Percentiles rank a stretch among this genome's conserved stretches.
These are phyloP conservation scores for Penicillium paradoxum DNA, from an alignment of 495 filamentous ascomycete species.

Conservation along the genomic window DNA sequence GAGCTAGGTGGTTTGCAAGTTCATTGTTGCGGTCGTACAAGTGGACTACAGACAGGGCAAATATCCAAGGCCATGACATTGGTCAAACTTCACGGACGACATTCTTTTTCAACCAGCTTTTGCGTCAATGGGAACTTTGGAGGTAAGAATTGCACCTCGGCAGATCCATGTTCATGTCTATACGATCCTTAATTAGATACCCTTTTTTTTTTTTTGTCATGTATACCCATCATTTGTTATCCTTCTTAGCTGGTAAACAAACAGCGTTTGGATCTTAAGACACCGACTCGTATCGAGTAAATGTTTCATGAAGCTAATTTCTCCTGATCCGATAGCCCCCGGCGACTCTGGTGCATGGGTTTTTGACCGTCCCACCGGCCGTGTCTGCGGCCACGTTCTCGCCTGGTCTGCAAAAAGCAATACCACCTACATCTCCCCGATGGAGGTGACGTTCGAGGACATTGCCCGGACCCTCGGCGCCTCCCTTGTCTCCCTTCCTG, in stretches of 20 bases:
- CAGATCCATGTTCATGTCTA: constrained; percentile 25
- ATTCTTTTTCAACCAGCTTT: constrained; percentile 76
- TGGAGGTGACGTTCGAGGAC: constrained; percentile 84
- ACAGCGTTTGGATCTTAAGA: constrained; percentile 5
- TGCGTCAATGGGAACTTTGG: constrained; percentile 69
- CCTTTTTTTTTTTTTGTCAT: constrained; percentile 19
- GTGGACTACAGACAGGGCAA: constrained; percentile 70
- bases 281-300: constrained; percentile 20
- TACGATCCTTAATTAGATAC: constrained; percentile 31
- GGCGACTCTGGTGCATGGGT: constrained; percentile 95
- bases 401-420: constrained; percentile 73
- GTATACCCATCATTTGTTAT: neutral
- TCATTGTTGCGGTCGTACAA: constrained; percentile 88
- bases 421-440: constrained; percentile 85
- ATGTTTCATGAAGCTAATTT: constrained; percentile 20
- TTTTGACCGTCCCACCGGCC: constrained; percentile 72
- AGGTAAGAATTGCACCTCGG: constrained; percentile 40
- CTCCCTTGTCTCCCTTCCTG: constrained; percentile 36
- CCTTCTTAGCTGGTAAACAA: constrained; percentile 19
- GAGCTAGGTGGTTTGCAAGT: constrained; percentile 68
- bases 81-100: constrained; percentile 76
- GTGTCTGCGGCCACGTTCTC: constrained; percentile 82
- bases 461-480: constrained; percentile 68
- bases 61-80: constrained; percentile 71
- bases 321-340: constrained; percentile 47